Evolutionary conservation across 164 flowering plant species (phyloP), one percentile per base, ranked within the genome.

Genomic region (Hamamelis virginiana): DNA sequence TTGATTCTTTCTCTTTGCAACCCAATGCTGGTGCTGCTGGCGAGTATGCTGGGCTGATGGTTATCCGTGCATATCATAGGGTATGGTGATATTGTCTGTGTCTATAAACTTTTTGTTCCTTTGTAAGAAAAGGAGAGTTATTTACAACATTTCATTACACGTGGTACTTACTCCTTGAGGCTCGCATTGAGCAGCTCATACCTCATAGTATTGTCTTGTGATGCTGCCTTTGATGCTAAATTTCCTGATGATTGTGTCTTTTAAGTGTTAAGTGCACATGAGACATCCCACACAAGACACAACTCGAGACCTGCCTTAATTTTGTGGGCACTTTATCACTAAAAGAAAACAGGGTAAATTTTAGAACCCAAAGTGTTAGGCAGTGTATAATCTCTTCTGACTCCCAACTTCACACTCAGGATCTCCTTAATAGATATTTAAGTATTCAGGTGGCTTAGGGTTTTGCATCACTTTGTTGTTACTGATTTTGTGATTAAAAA

Each of bases 11-110:
- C 89, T 95, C 99, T 1, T 76, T 95, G 86, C 99, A 95, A 85
- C 99, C 99, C 8, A 95, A 95, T 88, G 99, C 98, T 76, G 99
- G 99, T 79, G 99, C 97, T 76, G 85, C 99, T 77, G 99, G 99
- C 16, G 99, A 95, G 75, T 95, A 95, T 80, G 92, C 99, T 65
- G 98, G 99, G 67, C 86, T 95, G 70, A 95, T 95, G 99, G 99
- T 92, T 80, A 95, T 95, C 64, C 99, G 99, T 64, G 99, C 98
- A 66, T 95, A 95, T 80, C 99, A 95, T 73, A 5, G 68, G 94
- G 99, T 95, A 88, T 16, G 72, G 57, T 67, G 60, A 59, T 51
- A 4, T 25, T 11, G 1, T 45, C 64, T 1, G 21, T 38, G 46
- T 13, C 52, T 46, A 26, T 9, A 28, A 41, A 38, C 1, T 43